Evolutionary conservation across 352 stramenopile species (phyloP), one percentile per base, ranked within the genome.

Genomic region (Albugo candida): DNA sequence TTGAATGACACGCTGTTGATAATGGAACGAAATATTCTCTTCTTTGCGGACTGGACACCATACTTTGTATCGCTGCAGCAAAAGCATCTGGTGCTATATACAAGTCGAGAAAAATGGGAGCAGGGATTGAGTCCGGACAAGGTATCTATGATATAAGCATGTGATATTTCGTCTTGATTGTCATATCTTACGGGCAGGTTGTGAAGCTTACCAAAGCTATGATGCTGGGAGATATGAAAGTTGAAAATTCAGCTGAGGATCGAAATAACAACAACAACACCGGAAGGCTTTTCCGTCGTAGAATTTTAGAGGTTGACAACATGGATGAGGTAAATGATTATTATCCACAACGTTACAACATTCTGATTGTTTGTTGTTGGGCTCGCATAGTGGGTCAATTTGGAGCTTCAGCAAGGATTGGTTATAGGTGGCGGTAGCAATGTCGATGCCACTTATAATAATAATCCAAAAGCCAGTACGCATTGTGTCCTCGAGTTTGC

Each of bases 51-150:
- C 47, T 91, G 77, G 77, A 61, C 68, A 5, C 51, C 72, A 6
- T 83, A 83, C 54, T 91, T 91, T 55, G 72, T 87, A 3, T 91
- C 77, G 11, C 55, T 91, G 1, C 77, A 91, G 61, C 67, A 84
- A 27, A 70, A 91, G 36, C 66, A 67, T 48, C 64, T 87, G 24
- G 59, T 91, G 18, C 55, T 91, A 46, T 91, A 83, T 55, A 67
- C 65, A 34, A 85, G 56, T 40, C 74, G 77, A 6, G 77, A 91
- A 47, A 72, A 70, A 40, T 91, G 77, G 77, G 77, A 91, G 41
- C 77, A 91, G 55, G 77, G 74, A 0, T 52, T 82, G 13, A 79
- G 76, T 20, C 77, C 77, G 10, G 72, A 91, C 52, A 87, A 81
- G 64, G 77, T 83, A 41, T 24, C 11, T 10, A 43, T 24, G 17